Conservation (phyloP, 805 yeast genomes). For the Candida sphagnicola region DNA sequence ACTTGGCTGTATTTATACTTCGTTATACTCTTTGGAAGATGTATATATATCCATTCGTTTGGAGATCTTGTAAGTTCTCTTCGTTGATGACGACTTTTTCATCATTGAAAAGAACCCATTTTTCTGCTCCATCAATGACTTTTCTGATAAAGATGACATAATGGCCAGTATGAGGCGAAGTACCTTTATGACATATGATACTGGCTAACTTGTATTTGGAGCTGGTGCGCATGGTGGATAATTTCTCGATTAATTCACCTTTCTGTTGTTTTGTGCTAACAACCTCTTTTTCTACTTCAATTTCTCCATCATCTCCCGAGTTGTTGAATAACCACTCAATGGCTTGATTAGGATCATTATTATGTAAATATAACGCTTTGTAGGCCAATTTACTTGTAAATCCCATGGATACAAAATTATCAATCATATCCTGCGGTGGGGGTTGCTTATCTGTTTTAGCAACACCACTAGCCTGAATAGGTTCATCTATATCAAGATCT, state of each 20-base stretch:
- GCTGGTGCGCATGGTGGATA: slow-evolving; percentile 10
- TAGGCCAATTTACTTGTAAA: slow-evolving; percentile 59
- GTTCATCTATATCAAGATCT: slow-evolving; percentile 70
- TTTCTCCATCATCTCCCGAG: slow-evolving; percentile 71
- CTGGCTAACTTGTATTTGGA: slow-evolving; percentile 49
- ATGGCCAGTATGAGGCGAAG: slow-evolving; percentile 88
- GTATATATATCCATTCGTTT: slow-evolving; percentile 47
- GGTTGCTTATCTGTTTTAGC: slow-evolving; percentile 10
- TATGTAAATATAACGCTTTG: slow-evolving; percentile 63
- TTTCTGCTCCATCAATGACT: slow-evolving; percentile 25
- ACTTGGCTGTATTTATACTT: too few relatives aligned
- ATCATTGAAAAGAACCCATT: slow-evolving; percentile 84
- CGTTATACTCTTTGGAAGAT: too few relatives aligned
- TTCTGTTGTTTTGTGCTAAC: slow-evolving; percentile 27
- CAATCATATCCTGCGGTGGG: slow-evolving; percentile 37
- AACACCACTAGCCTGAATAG: slow-evolving; percentile 36
- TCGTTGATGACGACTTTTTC: slow-evolving; percentile 68
- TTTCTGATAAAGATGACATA: slow-evolving; percentile 74
- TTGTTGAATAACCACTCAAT: slow-evolving; percentile 88
- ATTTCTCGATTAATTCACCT: slow-evolving; percentile 11
- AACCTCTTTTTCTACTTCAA: slow-evolving; percentile 22
- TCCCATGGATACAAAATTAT: slow-evolving; percentile 70
- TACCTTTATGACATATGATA: slow-evolving; percentile 85
- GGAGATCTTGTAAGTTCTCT: slow-evolving; percentile 39
- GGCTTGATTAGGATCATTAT: slow-evolving; percentile 66